A percentile compares a stretch with the other conserved stretches of the same genome.
Conservation (phyloP, 2,329 filamentous ascomycete genomes). For the Elsinoe batatas region DNA sequence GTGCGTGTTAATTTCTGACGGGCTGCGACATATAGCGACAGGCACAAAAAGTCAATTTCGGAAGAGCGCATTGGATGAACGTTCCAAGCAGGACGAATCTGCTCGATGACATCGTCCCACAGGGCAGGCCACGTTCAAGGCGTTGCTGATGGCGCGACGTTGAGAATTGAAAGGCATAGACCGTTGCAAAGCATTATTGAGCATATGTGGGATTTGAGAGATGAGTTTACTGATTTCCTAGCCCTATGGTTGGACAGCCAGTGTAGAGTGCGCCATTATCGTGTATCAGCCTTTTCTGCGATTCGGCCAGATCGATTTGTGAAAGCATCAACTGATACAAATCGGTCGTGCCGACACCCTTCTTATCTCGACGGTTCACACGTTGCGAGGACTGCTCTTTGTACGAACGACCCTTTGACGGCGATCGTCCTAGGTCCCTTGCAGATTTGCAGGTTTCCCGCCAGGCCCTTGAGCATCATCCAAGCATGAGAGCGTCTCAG, state of each 20-base stretch:
- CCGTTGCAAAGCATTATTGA: not conserved
- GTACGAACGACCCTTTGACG: not conserved
- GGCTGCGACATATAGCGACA: not conserved
- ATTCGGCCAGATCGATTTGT: constrained; percentile 1
- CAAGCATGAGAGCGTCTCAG: constrained; percentile 3
- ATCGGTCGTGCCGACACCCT: not conserved
- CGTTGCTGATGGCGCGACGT: constrained; percentile 10
- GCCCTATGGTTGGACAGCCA: not conserved
- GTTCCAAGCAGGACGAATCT: not conserved
- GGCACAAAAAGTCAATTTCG: not conserved
- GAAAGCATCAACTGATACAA: constrained; percentile 4
- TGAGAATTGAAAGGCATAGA: constrained; percentile 11
- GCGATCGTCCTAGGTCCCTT: constrained; percentile 2
- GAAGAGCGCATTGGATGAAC: not conserved
- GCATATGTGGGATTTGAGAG: not conserved
- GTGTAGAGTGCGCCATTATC: not conserved
- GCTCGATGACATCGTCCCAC: constrained; percentile 4
- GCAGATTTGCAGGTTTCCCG: not conserved
- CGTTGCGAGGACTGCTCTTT: not conserved
- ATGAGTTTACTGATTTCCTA: constrained; percentile 2
- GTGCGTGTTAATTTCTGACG: not conserved
- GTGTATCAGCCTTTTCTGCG: constrained; percentile 7
- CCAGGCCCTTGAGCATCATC: not conserved
- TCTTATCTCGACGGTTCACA: constrained; percentile 1
- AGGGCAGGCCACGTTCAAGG: not conserved